Percentiles rank a stretch among this genome's conserved stretches.
These are phyloP conservation scores for Lithospermum erythrorhizon DNA, from an alignment of 257 asterid species.

Conservation along the genomic window DNA sequence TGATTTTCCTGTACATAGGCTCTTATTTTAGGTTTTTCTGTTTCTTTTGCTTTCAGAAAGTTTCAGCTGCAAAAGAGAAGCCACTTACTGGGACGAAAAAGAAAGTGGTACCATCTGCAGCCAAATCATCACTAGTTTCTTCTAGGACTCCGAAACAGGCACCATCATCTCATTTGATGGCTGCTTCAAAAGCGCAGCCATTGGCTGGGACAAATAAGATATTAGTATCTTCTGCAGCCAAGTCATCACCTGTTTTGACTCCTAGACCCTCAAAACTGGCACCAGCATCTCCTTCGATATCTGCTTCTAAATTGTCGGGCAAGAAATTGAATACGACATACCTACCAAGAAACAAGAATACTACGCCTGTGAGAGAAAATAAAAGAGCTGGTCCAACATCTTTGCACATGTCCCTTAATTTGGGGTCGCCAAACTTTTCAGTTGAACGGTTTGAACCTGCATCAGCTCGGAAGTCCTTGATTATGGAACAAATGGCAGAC, in stretches of 20 bases:
- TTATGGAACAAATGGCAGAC: conserved; percentile 97
- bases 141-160: conserved; percentile 25
- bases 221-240: background rate
- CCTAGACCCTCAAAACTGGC: conserved; percentile 7
- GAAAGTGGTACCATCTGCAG: conserved; percentile 36
- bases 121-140: conserved; percentile 33
- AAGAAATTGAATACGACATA: conserved; percentile 35
- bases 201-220: background rate
- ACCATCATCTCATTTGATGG: conserved; percentile 24
- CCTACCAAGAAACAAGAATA: conserved; percentile 25
- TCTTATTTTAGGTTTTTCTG: conserved; percentile 9
- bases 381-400: conserved; percentile 46
- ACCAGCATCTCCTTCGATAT: conserved; percentile 25
- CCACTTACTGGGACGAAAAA: conserved; percentile 22
- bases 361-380: conserved; percentile 20
- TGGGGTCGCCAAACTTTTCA: conserved; percentile 43
- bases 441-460: conserved; percentile 13
- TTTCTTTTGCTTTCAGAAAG: conserved; percentile 31
- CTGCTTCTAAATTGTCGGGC: conserved; percentile 30
- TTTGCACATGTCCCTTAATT: conserved; percentile 74
- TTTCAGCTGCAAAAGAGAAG: conserved; percentile 39
- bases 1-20: background rate
- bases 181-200: conserved; percentile 19
- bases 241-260: conserved; percentile 8
- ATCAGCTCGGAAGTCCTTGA: conserved; percentile 58